Base-by-base conservation (phyloP, 768 basidiomycete genomes). In the Termitomyces heimii region DNA sequence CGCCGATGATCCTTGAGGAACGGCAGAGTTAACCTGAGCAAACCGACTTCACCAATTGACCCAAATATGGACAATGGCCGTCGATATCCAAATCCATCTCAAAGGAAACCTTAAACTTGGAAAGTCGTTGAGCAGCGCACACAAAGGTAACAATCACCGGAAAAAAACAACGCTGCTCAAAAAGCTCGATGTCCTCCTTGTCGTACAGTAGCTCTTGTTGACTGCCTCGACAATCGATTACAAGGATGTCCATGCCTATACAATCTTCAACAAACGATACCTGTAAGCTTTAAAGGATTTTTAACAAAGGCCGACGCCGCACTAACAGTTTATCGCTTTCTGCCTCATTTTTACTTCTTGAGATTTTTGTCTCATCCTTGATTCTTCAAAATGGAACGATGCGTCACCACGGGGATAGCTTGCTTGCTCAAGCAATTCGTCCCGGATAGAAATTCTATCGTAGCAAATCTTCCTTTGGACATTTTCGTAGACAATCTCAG, bases 401-500 rank as follows among this genome's bases (percentile, higher is more conserved):
- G 22, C 6, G 14, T 13, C 5, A 0, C 13, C 16, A 16, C 6
- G 26, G 16, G 24, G 24, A 24, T 24, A 13, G 0, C 14, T 26
- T 16, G 6, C 44, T 26, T 26, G 22, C 1, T 34, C 32, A 39
- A 39, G 37, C 37, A n/a, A 39, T 18, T n/a, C 9, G 8, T 8
- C 7, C 37, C 37, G 16, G 37, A 39, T 18, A 18, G 3, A 12
- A 39, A n/a, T 6, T 7, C 18, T 26, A 9, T 35, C 18, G 48
- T 34, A 10, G 48, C 22, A 24, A 50, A 24, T 24, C 7, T 50
- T 6, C 22, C 22, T 24, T 24, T 50, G 14, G 48, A 50, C 9
- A 65, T 80, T 35, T 71, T 74, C 35, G 62, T 80, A 28, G 77
- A 80, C 53, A 55, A 69, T 29, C 74, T 82, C 48, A 76, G 80